Evolutionary conservation across 257 asterid species (phyloP), one percentile per base, ranked within the genome.

Genomic region (Fraxinus pennsylvanica): DNA sequence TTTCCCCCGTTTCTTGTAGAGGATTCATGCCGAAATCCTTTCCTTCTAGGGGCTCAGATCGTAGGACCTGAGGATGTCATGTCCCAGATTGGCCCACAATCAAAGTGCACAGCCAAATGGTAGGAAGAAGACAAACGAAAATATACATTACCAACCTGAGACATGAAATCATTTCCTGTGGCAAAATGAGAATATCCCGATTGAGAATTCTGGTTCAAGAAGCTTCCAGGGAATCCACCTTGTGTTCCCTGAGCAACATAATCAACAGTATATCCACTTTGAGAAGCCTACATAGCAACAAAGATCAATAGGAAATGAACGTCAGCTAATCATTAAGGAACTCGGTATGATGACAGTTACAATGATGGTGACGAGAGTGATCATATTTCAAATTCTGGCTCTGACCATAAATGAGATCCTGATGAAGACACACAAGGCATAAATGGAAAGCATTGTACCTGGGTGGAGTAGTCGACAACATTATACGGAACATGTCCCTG

Each of bases 401-500:
- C 43, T 52, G 78, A 15, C 57, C 70, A 47, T 33, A 47, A 5
- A 80, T 4, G 72, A 61, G 75, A 30, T 39, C 59, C 38, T 13
- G n/a, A 36, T 73, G 57, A 78, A 70, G 73, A 79, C 10, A 38
- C n/a, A 38, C 27, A 25, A 61, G 68, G 33, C 68, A 72, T 47
- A 69, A 25, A 74, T 22, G 19, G 35, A 74, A 61, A 50, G 4
- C 52, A 35, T 30, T 21, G 50, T 78, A 92, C 99, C 99, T 96
- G 98, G 33, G 97, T 91, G 70, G 97, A 96, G 86, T 85, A 91
- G 45, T 96, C 98, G 7, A 94, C 80, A 82, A 89, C 96, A 87
- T 87, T 91, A 78, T 93, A 96, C 15, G 98, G 94, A 74, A 90
- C 92, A 91, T 92, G 99, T 76, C 97, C 99, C 89, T 96, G 99